These are phyloP conservation scores for Colletotrichum sp. DNA, from an alignment of 2,329 filamentous ascomycete species.

Conservation along the genomic window DNA sequence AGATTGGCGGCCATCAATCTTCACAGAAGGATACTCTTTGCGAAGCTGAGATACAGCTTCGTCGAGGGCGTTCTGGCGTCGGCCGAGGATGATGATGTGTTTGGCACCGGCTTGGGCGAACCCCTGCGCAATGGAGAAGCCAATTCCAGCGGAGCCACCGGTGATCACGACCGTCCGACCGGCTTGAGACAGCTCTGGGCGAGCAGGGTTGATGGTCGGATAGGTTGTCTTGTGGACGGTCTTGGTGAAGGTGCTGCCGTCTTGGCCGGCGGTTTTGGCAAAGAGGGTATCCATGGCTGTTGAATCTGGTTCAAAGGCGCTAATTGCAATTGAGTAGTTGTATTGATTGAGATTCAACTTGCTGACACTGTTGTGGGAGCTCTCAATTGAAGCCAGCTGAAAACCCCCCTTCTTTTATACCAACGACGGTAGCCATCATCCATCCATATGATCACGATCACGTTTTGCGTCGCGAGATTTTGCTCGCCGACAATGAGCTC, in stretches of 20 bases:
- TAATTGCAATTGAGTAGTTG: not conserved
- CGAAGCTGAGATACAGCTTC: slow-evolving; percentile 25
- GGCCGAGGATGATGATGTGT: slow-evolving; percentile 43
- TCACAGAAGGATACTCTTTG: not conserved
- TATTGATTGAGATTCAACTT: accelerated
- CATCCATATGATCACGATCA: not conserved
- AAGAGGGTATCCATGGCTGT: not conserved
- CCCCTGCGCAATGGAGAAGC: slow-evolving; percentile 65
- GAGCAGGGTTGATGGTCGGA: slow-evolving; percentile 37
- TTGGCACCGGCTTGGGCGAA: slow-evolving; percentile 49
- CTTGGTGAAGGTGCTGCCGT: slow-evolving; percentile 27
- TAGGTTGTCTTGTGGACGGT: slow-evolving; percentile 40
- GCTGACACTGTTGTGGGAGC: accelerated
- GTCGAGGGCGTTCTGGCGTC: slow-evolving; percentile 35
- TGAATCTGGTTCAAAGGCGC: not conserved
- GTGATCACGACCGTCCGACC: slow-evolving; percentile 68
- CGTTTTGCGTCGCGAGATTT: not conserved
- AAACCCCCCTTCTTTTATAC: not conserved
- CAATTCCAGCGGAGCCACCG: slow-evolving; percentile 70
- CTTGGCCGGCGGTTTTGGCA: not conserved
- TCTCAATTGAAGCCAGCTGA: not conserved
- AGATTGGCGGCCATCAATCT: not conserved
- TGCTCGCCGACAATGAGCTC: not conserved
- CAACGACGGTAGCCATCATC: not conserved
- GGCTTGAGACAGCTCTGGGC: slow-evolving; percentile 42